Evolutionary conservation across 2,329 filamentous ascomycete genomes (phyloP).

Genomic region (Tolypocladium sp.): DNA sequence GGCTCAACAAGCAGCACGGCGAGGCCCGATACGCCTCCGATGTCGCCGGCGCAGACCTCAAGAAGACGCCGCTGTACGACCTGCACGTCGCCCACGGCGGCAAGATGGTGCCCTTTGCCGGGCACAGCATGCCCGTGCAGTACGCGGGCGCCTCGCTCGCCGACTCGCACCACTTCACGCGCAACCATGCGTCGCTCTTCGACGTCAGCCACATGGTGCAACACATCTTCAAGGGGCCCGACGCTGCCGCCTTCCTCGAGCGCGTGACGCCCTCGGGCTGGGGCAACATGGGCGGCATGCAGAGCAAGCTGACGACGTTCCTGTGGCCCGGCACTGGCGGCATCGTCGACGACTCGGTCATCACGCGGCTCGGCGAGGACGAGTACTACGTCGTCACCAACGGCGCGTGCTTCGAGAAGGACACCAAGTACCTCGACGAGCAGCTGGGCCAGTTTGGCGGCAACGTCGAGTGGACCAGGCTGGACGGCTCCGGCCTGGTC

Average conservation of each 20-base stretch:
- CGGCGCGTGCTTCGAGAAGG: constrained; percentile 83
- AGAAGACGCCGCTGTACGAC: constrained; percentile 68
- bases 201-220: constrained; percentile 97
- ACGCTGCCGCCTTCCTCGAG: constrained; percentile 74
- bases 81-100: constrained; percentile 69
- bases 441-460: constrained; percentile 54
- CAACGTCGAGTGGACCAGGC: constrained; percentile 55
- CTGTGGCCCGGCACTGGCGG: constrained; percentile 74
- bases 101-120: constrained; percentile 96
- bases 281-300: constrained; percentile 51
- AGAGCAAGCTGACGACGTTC: constrained; percentile 76
- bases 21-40: constrained; percentile 16
- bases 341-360: constrained; percentile 89
- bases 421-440: constrained; percentile 64
- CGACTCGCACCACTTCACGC: constrained; percentile 85
- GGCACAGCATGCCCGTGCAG: constrained; percentile 86
- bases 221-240: constrained; percentile 73
- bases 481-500: constrained; percentile 68
- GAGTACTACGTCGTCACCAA: constrained; percentile 93
- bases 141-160: constrained; percentile 69
- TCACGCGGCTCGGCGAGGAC: constrained; percentile 68
- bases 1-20: constrained; percentile 5
- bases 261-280: constrained; percentile 72
- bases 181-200: constrained; percentile 80
- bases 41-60: constrained; percentile 24